Percentiles rank a stretch among this genome's conserved stretches.
Evolutionary conservation across 208 protist species (phyloP).

Genomic region (Zelonia costaricensis): DNA sequence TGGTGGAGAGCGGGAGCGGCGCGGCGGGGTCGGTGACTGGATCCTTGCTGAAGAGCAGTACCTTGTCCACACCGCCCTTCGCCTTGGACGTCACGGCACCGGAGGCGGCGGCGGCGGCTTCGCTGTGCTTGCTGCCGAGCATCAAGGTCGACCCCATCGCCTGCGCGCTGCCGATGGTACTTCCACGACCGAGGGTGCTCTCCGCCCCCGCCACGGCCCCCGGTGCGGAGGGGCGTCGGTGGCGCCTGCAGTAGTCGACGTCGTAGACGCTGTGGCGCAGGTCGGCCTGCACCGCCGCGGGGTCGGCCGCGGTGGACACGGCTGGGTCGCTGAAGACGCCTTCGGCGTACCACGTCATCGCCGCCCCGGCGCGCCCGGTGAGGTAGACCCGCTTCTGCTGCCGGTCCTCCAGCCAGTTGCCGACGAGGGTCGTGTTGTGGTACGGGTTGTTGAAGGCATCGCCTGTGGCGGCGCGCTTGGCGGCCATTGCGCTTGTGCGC

Average conservation of each 20-base stretch:
- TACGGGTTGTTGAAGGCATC: slow-evolving; percentile 66
- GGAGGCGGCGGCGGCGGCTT: not conserved
- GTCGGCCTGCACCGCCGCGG: slow-evolving; percentile 5
- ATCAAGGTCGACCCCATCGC: slow-evolving; percentile 1
- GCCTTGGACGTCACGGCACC: not conserved
- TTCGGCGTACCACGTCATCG: slow-evolving; percentile 1
- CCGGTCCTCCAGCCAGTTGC: slow-evolving; percentile 74
- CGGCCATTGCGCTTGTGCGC: no score
- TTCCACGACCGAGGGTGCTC: not conserved
- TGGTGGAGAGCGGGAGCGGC: slow-evolving; percentile 18
- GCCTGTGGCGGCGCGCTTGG: not conserved
- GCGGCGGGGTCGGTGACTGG: slow-evolving; percentile 16
- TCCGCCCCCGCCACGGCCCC: not conserved
- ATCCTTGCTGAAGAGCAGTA: slow-evolving; percentile 22
- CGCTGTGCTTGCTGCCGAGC: slow-evolving; percentile 3
- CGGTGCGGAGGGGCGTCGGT: not conserved
- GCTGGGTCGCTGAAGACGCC: slow-evolving; percentile 17
- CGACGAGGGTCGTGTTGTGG: slow-evolving; percentile 55
- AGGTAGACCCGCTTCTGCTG: slow-evolving; percentile 6
- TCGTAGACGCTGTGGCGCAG: slow-evolving; percentile 23
- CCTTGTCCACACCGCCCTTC: slow-evolving; percentile 2
- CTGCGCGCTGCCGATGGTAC: not conserved
- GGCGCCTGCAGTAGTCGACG: slow-evolving; percentile 14
- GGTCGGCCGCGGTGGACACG: slow-evolving; percentile 1
- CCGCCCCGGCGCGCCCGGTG: not conserved